Evolutionary conservation across 176 grass and related monocot species (phyloP), one percentile per base, ranked within the genome.

Genomic region (Microstegium vimineum): DNA sequence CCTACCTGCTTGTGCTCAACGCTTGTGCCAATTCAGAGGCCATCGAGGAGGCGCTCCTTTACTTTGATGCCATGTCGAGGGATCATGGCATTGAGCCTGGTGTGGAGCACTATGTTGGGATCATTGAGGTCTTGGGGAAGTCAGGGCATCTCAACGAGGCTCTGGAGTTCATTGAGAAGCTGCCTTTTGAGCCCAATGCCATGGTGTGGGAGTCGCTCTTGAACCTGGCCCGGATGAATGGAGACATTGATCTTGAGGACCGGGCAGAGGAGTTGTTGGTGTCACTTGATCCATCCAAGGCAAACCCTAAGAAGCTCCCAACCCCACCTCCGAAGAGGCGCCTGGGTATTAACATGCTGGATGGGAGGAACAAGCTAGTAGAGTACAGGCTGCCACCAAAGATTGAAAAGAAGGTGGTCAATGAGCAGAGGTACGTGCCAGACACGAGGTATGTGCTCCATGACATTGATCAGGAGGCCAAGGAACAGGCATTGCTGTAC

Each of bases 371-470:
- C 91, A 97, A 87, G 76, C 85, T 97, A 45, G 88, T 64, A 20
- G 90, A 93, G 74, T 97, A 91, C 81, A 66, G 88, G 46, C 77
- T 97, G 69, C 94, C 94, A 2, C 94, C 91, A 56, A 97, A 97
- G 85, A 87, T 91, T 10, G 86, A 89, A 35, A 97, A 93, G 89
- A 97, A 93, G 67, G 86, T 84, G 52, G 90, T 93, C 62, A 87
- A 91, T 3, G 94, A 97, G 70, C 88, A 97, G 75, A 89, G 77
- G 56, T 97, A 97, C 54, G 94, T 97, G 13, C 94, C 94, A 1
- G 94, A 97, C 70, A 97, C 94, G 16, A 93, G 94, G 61, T 97
- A 97, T 52, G 91, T 97, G 38, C 87, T 97, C 46, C 94, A 97
- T 73, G 94, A 97, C 71, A 97, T 97, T 60, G 91, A 93, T 71